These are phyloP conservation scores for Erigeron canadensis DNA, from an alignment of 129 eudicot genomes.

Conservation along the genomic window DNA sequence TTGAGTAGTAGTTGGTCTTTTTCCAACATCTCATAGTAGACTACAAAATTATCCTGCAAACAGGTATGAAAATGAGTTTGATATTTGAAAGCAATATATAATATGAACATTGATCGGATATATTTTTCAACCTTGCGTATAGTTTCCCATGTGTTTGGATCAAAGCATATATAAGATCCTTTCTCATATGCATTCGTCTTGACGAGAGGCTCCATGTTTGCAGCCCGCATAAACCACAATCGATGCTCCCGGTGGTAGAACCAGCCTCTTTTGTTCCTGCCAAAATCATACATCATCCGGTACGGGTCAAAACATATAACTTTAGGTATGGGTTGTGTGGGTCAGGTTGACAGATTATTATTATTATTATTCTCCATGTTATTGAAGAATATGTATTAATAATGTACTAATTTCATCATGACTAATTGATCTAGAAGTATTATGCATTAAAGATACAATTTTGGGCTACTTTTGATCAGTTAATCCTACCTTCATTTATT, in stretches of 20 bases:
- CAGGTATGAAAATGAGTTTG: background rate
- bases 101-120: background rate
- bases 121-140: slow-evolving; percentile 58
- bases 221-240: slow-evolving; percentile 63
- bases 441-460: too few relatives aligned
- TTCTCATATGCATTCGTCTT: slow-evolving; percentile 70
- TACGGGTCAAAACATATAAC: background rate
- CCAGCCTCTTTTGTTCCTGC: slow-evolving; percentile 84
- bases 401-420: too few relatives aligned
- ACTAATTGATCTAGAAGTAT: too few relatives aligned
- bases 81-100: background rate
- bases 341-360: too few relatives aligned
- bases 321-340: background rate
- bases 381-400: too few relatives aligned
- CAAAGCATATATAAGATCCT: slow-evolving; percentile 81
- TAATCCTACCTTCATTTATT: background rate
- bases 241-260: slow-evolving; percentile 75
- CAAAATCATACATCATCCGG: background rate
- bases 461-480: too few relatives aligned
- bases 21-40: slow-evolving; percentile 79
- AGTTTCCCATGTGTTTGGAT: slow-evolving; percentile 94
- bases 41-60: slow-evolving; percentile 83
- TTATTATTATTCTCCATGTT: too few relatives aligned
- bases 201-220: slow-evolving; percentile 73
- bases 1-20: slow-evolving; percentile 70